Conservation (phyloP, 257 asterid genomes). For the Lycium barbarum region DNA sequence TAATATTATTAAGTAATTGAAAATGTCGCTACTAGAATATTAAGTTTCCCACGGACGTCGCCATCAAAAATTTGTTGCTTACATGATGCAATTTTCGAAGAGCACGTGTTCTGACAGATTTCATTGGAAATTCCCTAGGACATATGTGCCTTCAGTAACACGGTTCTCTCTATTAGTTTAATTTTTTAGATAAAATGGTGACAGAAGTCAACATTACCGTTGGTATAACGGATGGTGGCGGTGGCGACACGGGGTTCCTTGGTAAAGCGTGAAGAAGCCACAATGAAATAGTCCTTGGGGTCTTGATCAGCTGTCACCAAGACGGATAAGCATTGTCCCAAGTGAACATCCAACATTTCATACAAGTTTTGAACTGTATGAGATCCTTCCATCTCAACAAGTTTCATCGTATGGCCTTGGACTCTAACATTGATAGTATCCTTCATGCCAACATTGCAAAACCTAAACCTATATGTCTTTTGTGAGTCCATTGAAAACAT, state of each 20-base stretch:
- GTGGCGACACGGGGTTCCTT: not conserved
- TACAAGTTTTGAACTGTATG: constrained; percentile 26
- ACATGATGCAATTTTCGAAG: too few relatives aligned
- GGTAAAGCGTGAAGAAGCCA: not conserved
- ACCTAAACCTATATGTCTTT: constrained; percentile 23
- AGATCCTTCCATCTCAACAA: constrained; percentile 27
- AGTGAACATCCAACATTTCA: constrained; percentile 21
- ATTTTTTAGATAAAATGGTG: not conserved
- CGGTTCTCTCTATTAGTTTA: not conserved
- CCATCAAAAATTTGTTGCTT: too few relatives aligned
- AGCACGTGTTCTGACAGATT: not conserved
- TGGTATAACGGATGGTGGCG: not conserved
- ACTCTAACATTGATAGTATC: not conserved
- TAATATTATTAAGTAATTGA: not conserved
- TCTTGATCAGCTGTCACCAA: constrained; percentile 25
- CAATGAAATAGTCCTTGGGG: constrained; percentile 30
- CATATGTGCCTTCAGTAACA: too few relatives aligned
- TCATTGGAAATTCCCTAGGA: too few relatives aligned
- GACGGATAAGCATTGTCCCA: constrained; percentile 28
- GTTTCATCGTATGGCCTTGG: constrained; percentile 25
- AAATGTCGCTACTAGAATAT: not conserved
- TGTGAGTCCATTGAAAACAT: not conserved
- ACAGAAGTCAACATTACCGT: not conserved
- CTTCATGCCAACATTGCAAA: constrained; percentile 22
- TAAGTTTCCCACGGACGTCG: not conserved